Conservation (phyloP, 2,329 filamentous ascomycete species). For the Trichoderma oligosporum region DNA sequence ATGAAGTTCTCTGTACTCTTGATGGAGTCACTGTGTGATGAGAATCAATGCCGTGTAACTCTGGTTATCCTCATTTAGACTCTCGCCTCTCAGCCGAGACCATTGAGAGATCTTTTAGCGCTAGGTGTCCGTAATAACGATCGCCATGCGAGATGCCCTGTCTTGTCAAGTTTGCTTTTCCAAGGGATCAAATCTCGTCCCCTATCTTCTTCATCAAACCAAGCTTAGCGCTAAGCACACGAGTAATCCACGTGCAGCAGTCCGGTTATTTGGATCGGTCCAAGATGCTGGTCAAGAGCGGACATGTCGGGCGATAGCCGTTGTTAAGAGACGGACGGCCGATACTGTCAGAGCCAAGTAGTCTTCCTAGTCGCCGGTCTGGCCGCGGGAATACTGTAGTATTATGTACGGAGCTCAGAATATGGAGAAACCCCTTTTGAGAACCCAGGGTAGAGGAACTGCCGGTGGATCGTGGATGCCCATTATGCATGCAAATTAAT, state of each 20-base stretch:
- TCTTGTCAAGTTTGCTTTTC: slow-evolving; percentile 6
- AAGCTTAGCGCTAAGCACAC: slow-evolving; percentile 17
- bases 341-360: not conserved
- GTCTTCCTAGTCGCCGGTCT: slow-evolving; percentile 5
- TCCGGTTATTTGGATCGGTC: slow-evolving; percentile 19
- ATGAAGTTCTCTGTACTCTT: not conserved
- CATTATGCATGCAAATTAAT: slow-evolving; percentile 11
- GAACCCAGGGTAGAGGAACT: slow-evolving; percentile 10
- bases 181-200: slow-evolving; percentile 11
- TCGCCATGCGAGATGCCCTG: slow-evolving; percentile 17
- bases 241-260: slow-evolving; percentile 20
- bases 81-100: slow-evolving; percentile 18
- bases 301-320: slow-evolving; percentile 14
- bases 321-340: slow-evolving; percentile 10
- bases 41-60: slow-evolving; percentile 13
- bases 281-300: slow-evolving; percentile 8
- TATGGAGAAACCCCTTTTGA: slow-evolving; percentile 9
- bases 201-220: slow-evolving; percentile 18
- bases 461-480: slow-evolving; percentile 17
- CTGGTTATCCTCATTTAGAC: slow-evolving; percentile 16
- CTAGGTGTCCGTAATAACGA: slow-evolving; percentile 19
- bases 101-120: slow-evolving; percentile 16
- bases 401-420: not conserved
- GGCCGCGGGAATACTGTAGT: not conserved
- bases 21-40: not conserved